phyloP scores from a whole-genome alignment of 2,329 filamentous ascomycete genomes.

The Xylariaceae sp. region DNA sequence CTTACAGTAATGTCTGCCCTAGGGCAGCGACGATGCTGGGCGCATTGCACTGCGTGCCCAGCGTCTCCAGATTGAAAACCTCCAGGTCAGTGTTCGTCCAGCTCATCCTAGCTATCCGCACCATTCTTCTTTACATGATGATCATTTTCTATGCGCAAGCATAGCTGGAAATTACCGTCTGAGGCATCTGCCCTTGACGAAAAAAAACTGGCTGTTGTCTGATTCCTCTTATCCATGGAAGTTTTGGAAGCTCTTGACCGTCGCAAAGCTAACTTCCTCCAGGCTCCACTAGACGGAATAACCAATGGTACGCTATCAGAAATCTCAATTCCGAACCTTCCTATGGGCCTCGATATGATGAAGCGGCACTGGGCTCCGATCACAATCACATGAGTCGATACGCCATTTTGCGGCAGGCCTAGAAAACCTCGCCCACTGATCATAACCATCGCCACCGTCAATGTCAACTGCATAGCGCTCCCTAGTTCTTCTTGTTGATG shows the following conservation, averaged over 20 bases:
- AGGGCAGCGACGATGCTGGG: too few relatives aligned
- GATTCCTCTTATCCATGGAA: slow-evolving; percentile 40
- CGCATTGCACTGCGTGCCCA: too few relatives aligned
- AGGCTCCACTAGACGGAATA: too few relatives aligned
- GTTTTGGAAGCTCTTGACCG: too few relatives aligned
- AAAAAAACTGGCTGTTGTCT: slow-evolving; percentile 80
- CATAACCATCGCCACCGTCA: slow-evolving; percentile 11
- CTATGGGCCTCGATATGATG: slow-evolving; percentile 56
- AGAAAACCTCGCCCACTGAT: slow-evolving; percentile 99
- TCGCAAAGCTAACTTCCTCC: too few relatives aligned
- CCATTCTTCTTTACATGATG: slow-evolving; percentile 47
- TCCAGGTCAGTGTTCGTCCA: too few relatives aligned
- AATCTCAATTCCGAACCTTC: slow-evolving; percentile 9
- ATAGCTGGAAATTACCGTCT: slow-evolving; percentile 97
- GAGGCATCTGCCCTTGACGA: slow-evolving; percentile 72
- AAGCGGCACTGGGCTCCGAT: slow-evolving; percentile 98
- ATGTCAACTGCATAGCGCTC: too few relatives aligned
- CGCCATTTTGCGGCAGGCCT: slow-evolving; percentile 96
- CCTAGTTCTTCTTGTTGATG: too few relatives aligned
- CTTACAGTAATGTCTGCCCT: too few relatives aligned
- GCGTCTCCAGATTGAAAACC: too few relatives aligned
- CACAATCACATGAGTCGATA: slow-evolving; percentile 68
- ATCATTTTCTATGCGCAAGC: slow-evolving; percentile 63
- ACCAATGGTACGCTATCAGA: slow-evolving; percentile 26
- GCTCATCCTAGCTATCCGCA: not conserved